These are phyloP conservation scores for Arthroderma sp. DNA, from an alignment of 2,329 filamentous ascomycete genomes.

Conservation along the genomic window DNA sequence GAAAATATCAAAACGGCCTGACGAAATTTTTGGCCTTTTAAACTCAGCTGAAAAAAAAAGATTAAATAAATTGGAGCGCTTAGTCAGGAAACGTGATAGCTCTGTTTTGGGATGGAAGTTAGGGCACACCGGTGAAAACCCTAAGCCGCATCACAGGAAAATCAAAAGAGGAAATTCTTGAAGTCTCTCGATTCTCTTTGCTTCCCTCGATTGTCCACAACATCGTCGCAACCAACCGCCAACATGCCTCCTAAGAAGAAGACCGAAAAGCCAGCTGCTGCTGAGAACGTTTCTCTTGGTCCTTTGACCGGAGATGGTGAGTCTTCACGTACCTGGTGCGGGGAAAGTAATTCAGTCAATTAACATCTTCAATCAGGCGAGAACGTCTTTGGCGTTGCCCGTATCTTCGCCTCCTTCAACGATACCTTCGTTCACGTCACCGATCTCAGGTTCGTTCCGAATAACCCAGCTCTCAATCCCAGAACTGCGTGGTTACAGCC, in stretches of 20 bases:
- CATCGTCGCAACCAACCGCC: slow-evolving; percentile 14
- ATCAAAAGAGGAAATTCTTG: not conserved
- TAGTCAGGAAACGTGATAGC: not conserved
- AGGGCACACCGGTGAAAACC: slow-evolving; percentile 8
- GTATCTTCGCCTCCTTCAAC: slow-evolving; percentile 94
- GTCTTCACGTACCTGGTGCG: slow-evolving; percentile 15
- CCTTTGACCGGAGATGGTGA: slow-evolving; percentile 91
- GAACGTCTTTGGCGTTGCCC: slow-evolving; percentile 94
- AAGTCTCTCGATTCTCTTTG: slow-evolving; percentile 12
- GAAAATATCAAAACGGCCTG: too few relatives aligned
- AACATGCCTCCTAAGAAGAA: slow-evolving; percentile 89
- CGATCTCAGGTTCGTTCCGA: slow-evolving; percentile 68
- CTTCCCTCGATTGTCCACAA: slow-evolving; percentile 30
- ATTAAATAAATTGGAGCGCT: not conserved
- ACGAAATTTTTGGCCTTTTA: not conserved
- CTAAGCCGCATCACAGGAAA: slow-evolving; percentile 1
- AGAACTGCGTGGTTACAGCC: too few relatives aligned
- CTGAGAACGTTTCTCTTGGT: slow-evolving; percentile 98
- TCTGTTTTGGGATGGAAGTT: slow-evolving; percentile 1
- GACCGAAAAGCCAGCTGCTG: slow-evolving; percentile 59
- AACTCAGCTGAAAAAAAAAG: not conserved
- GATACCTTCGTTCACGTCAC: slow-evolving; percentile 97
- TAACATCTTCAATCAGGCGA: slow-evolving; percentile 48
- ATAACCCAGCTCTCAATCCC: not conserved
- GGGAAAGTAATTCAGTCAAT: not conserved